Evolutionary conservation across 2,329 filamentous ascomycete genomes (phyloP).

Genomic region (Arthrobotrys sinensis): DNA sequence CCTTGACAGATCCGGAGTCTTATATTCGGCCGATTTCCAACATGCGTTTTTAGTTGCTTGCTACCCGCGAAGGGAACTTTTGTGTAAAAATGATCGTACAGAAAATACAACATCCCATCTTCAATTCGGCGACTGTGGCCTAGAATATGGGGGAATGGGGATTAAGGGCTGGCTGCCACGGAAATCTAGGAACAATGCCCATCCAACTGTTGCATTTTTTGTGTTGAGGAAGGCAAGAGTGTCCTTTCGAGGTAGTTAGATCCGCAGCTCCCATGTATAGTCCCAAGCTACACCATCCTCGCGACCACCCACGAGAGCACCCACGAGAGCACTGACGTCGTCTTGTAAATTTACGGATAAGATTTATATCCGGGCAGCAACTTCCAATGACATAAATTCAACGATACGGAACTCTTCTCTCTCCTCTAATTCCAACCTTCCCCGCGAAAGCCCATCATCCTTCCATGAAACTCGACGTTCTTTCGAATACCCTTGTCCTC

Average conservation of each 20-base stretch:
- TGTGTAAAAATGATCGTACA: too few relatives aligned
- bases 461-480: constrained; percentile 44
- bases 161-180: too few relatives aligned
- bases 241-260: constrained; percentile 28
- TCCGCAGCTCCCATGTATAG: background rate
- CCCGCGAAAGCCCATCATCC: constrained; percentile 2
- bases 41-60: too few relatives aligned
- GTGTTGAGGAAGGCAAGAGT: constrained; percentile 40
- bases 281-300: constrained; percentile 24
- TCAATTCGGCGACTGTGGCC: too few relatives aligned
- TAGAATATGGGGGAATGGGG: too few relatives aligned
- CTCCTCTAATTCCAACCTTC: background rate
- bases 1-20: too few relatives aligned
- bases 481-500: constrained; percentile 41
- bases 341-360: constrained; percentile 6
- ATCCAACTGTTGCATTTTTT: constrained; percentile 46
- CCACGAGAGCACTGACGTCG: constrained; percentile 10
- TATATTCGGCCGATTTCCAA: too few relatives aligned
- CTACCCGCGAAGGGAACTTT: too few relatives aligned
- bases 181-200: too few relatives aligned
- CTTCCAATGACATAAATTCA: constrained; percentile 53
- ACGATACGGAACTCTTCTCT: background rate
- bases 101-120: too few relatives aligned
- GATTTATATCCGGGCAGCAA: background rate
- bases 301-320: background rate